Conservation (phyloP, 2,329 filamentous ascomycete species). For the Ophidiomyces ophidiicola region DNA sequence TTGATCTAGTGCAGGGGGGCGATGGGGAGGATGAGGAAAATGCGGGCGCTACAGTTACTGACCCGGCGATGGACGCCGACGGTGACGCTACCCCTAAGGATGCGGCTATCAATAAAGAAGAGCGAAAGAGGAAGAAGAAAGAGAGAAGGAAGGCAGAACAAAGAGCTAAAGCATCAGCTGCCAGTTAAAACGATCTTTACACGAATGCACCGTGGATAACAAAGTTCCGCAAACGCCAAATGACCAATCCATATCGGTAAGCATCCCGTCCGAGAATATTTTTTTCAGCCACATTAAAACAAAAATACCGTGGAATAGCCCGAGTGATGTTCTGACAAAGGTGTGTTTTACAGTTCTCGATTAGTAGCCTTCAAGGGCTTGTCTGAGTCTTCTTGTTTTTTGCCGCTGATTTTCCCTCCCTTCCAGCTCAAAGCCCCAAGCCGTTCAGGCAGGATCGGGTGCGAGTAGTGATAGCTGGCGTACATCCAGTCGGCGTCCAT, state of each 20-base stretch:
- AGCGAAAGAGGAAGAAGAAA: conserved; percentile 46
- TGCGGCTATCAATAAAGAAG: conserved; percentile 38
- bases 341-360: conserved; percentile 52
- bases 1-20: conserved; percentile 18
- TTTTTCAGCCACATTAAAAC: conserved; percentile 1
- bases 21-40: conserved; percentile 11
- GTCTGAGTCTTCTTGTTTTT: conserved; percentile 42
- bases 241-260: conserved; percentile 6
- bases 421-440: conserved; percentile 84
- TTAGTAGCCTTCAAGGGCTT: conserved; percentile 59
- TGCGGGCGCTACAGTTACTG: conserved; percentile 26
- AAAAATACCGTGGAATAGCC: neutral
- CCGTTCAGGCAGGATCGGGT: conserved; percentile 89
- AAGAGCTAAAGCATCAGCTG: conserved; percentile 8
- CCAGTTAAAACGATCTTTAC: conserved; percentile 7
- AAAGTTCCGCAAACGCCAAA: conserved; percentile 7
- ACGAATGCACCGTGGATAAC: neutral
- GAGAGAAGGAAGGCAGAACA: conserved; percentile 38
- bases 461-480: conserved; percentile 95
- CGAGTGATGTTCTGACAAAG: conserved; percentile 5
- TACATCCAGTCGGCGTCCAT: conserved; percentile 99
- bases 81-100: conserved; percentile 32
- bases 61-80: conserved; percentile 27
- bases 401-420: conserved; percentile 39
- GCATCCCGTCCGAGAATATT: conserved; percentile 5